These are phyloP conservation scores for Voacanga thouarsii DNA, from an alignment of 257 asterid genomes.

Conservation along the genomic window DNA sequence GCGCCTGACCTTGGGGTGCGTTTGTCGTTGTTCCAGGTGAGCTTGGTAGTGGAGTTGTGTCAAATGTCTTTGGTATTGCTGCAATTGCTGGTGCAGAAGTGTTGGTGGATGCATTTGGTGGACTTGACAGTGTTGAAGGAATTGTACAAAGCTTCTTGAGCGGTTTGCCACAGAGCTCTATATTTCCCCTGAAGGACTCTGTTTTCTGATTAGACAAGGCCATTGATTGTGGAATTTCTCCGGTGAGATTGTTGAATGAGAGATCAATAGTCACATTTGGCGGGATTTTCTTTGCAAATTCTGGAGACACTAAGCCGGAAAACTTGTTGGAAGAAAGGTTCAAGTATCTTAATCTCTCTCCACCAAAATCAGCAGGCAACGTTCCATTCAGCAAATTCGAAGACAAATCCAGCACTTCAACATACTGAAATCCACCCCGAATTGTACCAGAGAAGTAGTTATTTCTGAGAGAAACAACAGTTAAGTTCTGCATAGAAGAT, in stretches of 20 bases:
- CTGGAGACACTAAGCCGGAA: conserved; percentile 50
- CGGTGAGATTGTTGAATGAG: conserved; percentile 76
- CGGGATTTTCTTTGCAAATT: conserved; percentile 60
- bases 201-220: conserved; percentile 59
- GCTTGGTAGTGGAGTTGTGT: conserved; percentile 31
- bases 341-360: conserved; percentile 52
- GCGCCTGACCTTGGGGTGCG: conserved; percentile 29
- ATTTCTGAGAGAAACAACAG: conserved; percentile 51
- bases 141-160: conserved; percentile 55
- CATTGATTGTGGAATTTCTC: conserved; percentile 57
- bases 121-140: conserved; percentile 67
- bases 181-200: conserved; percentile 63
- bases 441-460: conserved; percentile 54
- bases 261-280: conserved; percentile 58
- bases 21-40: conserved; percentile 26
- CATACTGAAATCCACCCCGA: conserved; percentile 42
- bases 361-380: conserved; percentile 64
- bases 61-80: conserved; percentile 68
- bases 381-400: conserved; percentile 62
- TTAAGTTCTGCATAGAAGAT: conserved; percentile 32
- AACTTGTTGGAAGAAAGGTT: conserved; percentile 78
- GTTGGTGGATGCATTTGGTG: conserved; percentile 45
- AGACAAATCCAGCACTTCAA: conserved; percentile 62
- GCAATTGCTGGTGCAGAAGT: conserved; percentile 77
- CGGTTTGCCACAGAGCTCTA: conserved; percentile 74